These are phyloP conservation scores for Pichia norvegensis DNA, from an alignment of 1,139 yeast genomes.

Conservation along the genomic window DNA sequence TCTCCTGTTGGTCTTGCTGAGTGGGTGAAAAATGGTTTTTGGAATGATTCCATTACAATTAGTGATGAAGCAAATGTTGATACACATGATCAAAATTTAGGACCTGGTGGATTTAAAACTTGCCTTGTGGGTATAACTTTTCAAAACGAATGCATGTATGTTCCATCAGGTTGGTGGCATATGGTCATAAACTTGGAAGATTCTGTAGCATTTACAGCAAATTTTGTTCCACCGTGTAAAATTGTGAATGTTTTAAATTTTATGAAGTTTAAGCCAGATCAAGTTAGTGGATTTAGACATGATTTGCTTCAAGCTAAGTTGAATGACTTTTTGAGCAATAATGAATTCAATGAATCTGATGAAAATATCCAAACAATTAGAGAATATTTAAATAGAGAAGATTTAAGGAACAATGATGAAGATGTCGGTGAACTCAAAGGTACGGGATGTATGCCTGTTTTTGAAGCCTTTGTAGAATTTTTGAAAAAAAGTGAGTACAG, in stretches of 20 bases:
- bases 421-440: conserved; percentile 35
- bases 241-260: conserved; percentile 57
- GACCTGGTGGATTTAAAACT: conserved; percentile 20
- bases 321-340: conserved; percentile 12
- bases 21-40: conserved; percentile 80
- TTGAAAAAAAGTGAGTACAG: conserved; percentile 32
- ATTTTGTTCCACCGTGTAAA: conserved; percentile 65
- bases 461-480: conserved; percentile 47
- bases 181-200: conserved; percentile 76
- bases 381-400: conserved; percentile 17
- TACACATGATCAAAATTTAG: conserved; percentile 11
- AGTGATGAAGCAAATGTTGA: conserved; percentile 28
- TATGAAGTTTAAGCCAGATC: conserved; percentile 57
- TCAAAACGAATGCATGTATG: conserved; percentile 80
- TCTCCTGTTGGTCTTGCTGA: conserved; percentile 86
- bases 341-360: conserved; percentile 24
- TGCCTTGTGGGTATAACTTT: conserved; percentile 66
- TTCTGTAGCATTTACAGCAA: conserved; percentile 75
- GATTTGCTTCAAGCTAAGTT: conserved; percentile 35
- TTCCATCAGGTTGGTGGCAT: conserved; percentile 97
- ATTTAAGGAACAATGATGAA: conserved; percentile 26
- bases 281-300: conserved; percentile 72
- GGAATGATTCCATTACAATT: conserved; percentile 46
- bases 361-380: conserved; percentile 22
- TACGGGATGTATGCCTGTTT: conserved; percentile 42